phyloP scores from a whole-genome alignment of 768 basidiomycete genomes.

The Udeniomyces megalosporus region DNA sequence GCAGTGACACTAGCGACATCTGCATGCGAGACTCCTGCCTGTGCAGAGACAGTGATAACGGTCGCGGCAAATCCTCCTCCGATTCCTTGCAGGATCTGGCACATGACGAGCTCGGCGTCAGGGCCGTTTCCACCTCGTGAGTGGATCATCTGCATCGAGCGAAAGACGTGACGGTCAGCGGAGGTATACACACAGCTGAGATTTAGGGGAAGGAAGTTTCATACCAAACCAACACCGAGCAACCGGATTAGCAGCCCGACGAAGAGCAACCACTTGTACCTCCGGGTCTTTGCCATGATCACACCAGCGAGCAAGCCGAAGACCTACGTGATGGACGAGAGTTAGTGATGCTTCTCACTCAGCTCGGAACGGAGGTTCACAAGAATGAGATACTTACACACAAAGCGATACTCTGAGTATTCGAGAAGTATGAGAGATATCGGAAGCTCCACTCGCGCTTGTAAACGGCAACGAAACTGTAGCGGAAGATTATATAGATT shows the following conservation, averaged over 20 bases:
- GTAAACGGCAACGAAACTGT: conserved; percentile 26
- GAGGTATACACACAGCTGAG: no score
- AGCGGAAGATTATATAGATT: not conserved
- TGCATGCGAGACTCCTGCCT: conserved; percentile 47
- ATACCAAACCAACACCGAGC: conserved; percentile 36
- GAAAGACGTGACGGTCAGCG: no score
- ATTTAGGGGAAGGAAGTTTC: no score
- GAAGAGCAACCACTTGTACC: conserved; percentile 35
- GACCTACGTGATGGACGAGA: no score
- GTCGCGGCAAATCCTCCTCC: conserved; percentile 49
- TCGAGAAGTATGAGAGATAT: conserved; percentile 47
- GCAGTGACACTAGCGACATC: conserved; percentile 56
- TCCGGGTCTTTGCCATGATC: conserved; percentile 34
- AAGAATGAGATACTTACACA: conserved; percentile 1
- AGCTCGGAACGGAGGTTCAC: not conserved
- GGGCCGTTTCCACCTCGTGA: conserved; percentile 44
- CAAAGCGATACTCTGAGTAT: conserved; percentile 41
- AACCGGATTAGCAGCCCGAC: conserved; percentile 45
- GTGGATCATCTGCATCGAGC: no score
- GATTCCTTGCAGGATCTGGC: conserved; percentile 55
- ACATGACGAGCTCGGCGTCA: conserved; percentile 37
- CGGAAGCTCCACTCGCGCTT: conserved; percentile 37
- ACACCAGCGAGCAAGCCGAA: conserved; percentile 48
- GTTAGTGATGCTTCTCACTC: no score
- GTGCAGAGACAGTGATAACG: conserved; percentile 42